Evolutionary conservation across 2,329 filamentous ascomycete genomes (phyloP).

Genomic region (Xylaria sp.): DNA sequence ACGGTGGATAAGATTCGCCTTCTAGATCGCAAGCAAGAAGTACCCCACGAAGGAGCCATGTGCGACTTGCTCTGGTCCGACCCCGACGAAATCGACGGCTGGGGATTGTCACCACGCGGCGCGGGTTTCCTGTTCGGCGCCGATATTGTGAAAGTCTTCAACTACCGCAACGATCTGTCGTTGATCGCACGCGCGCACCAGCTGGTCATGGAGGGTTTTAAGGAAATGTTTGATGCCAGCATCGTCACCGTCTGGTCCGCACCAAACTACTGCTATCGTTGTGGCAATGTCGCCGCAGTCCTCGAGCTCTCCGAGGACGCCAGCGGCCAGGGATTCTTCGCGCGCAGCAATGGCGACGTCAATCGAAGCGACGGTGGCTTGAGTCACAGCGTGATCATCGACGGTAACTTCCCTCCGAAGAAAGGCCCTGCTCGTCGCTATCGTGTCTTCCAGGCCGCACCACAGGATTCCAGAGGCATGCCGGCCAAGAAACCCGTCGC

Average conservation of each 20-base stretch:
- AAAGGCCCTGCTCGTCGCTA: constrained; percentile 82
- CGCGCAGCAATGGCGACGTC: constrained; percentile 66
- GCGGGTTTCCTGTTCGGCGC: constrained; percentile 94
- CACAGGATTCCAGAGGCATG: constrained; percentile 94
- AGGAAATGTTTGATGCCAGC: constrained; percentile 95
- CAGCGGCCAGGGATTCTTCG: constrained; percentile 64
- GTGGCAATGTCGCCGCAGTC: constrained; percentile 92
- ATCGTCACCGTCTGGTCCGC: constrained; percentile 99
- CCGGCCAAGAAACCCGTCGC: constrained; percentile 97
- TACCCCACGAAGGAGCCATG: constrained; percentile 98
- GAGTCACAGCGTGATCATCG: constrained; percentile 43
- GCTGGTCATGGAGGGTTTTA: constrained; percentile 98
- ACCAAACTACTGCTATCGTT: constrained; percentile 94
- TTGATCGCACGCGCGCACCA: constrained; percentile 93
- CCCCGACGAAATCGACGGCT: constrained; percentile 95
- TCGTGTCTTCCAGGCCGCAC: constrained; percentile 91
- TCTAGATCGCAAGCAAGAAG: constrained; percentile 94
- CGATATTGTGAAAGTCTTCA: constrained; percentile 94
- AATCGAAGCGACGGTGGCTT: constrained; percentile 44
- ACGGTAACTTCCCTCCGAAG: constrained; percentile 40
- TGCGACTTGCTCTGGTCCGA: constrained; percentile 98
- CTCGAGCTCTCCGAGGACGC: constrained; percentile 87
- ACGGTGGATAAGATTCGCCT: constrained; percentile 92
- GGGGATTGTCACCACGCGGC: constrained; percentile 88
- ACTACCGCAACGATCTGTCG: constrained; percentile 86